These are phyloP conservation scores for Calonectria pseudoturangicola DNA, from an alignment of 2,329 filamentous ascomycete genomes.

Conservation along the genomic window DNA sequence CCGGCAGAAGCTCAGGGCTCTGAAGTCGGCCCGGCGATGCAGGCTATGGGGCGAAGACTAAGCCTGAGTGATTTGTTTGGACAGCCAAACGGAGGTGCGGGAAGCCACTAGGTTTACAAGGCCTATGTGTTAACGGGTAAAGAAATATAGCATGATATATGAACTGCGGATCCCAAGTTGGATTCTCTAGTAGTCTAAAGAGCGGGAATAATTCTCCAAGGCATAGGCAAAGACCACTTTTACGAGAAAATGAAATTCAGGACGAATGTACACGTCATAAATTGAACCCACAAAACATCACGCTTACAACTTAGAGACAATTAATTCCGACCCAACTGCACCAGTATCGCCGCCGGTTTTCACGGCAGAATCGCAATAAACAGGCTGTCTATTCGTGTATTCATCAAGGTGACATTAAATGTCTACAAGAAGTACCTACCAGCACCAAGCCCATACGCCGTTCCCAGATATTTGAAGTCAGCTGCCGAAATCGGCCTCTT, in stretches of 20 bases:
- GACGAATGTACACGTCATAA: background rate
- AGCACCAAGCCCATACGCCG: constrained; percentile 55
- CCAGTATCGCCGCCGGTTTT: constrained; percentile 8
- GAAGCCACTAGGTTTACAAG: constrained; percentile 45
- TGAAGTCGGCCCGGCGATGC: constrained; percentile 64
- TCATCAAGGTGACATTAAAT: constrained; percentile 50
- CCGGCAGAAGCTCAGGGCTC: constrained; percentile 55
- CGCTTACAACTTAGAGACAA: background rate
- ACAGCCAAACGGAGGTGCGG: constrained; percentile 52
- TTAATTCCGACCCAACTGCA: background rate
- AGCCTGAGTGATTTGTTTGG: constrained; percentile 68
- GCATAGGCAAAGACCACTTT: background rate
- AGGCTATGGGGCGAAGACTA: constrained; percentile 65
- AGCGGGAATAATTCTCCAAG: background rate
- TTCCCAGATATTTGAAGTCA: constrained; percentile 45
- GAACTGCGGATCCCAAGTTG: background rate
- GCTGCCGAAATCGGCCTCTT: constrained; percentile 45
- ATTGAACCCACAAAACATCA: background rate
- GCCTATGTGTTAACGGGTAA: background rate
- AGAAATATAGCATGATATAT: constrained; percentile 18
- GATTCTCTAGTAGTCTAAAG: background rate
- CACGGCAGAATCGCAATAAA: constrained; percentile 21
- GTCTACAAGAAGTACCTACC: constrained; percentile 53
- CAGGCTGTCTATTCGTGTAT: constrained; percentile 53
- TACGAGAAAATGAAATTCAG: background rate